Evolutionary conservation across 352 stramenopile species (phyloP).

Genomic region (Phytophthora vignae): DNA sequence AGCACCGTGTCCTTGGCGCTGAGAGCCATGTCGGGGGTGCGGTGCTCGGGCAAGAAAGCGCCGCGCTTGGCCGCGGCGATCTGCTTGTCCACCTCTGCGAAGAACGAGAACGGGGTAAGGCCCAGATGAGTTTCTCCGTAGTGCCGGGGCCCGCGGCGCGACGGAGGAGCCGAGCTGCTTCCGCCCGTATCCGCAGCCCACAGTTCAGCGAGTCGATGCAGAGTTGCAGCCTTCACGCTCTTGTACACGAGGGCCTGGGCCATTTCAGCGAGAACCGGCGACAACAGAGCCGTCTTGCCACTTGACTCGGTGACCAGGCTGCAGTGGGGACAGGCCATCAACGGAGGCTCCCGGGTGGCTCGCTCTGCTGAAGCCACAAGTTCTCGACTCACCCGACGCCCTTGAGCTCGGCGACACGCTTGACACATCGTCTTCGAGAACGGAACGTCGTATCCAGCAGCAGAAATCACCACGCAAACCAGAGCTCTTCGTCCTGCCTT

Average conservation of each 20-base stretch:
- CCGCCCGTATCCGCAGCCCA: slow-evolving; percentile 29
- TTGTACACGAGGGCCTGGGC: slow-evolving; percentile 58
- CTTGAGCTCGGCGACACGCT: slow-evolving; percentile 54
- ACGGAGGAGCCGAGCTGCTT: slow-evolving; percentile 13
- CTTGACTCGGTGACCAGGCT: slow-evolving; percentile 30
- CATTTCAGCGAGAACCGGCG: slow-evolving; percentile 43
- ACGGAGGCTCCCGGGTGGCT: slow-evolving; percentile 11
- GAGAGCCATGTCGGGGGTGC: slow-evolving; percentile 57
- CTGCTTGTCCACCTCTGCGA: slow-evolving; percentile 62
- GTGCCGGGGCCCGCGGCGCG: slow-evolving; percentile 10
- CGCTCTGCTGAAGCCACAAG: slow-evolving; percentile 16
- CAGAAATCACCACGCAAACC: slow-evolving; percentile 67
- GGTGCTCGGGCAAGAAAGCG: slow-evolving; percentile 50
- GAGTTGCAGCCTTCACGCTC: slow-evolving; percentile 57
- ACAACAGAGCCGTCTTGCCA: slow-evolving; percentile 29
- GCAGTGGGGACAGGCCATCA: slow-evolving; percentile 70
- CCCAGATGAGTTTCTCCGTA: slow-evolving; percentile 42
- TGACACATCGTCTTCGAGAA: slow-evolving; percentile 65
- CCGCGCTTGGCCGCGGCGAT: slow-evolving; percentile 58
- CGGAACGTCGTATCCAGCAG: slow-evolving; percentile 38
- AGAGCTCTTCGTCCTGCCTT: slow-evolving; percentile 27
- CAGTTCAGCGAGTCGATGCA: slow-evolving; percentile 60
- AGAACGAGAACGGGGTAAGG: slow-evolving; percentile 70
- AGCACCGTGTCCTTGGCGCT: slow-evolving; percentile 56
- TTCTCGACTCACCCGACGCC: slow-evolving; percentile 55